A percentile compares a stretch with the other conserved stretches of the same genome.
phyloP scores from a whole-genome alignment of 345 rosid genomes.

The Ceriops tagal region DNA sequence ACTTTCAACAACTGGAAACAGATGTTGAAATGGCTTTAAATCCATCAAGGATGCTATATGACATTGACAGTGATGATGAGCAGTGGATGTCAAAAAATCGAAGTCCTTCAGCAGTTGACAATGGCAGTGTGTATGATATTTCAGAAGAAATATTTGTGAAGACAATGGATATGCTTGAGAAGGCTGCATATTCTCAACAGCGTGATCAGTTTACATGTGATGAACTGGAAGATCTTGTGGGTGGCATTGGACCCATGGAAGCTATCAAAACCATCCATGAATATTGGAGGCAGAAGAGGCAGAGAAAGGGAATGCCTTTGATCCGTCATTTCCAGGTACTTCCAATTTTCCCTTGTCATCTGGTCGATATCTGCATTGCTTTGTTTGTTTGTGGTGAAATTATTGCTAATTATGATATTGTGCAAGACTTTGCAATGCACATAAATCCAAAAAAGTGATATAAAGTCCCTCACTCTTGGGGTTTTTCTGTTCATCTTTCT shows the following conservation, averaged over 20 bases:
- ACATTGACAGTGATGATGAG: slow-evolving; percentile 98
- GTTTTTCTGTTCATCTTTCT: too few species aligned
- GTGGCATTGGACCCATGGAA: slow-evolving; percentile 53
- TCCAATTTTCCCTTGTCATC: slow-evolving; percentile 5
- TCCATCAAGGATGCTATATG: slow-evolving; percentile 72
- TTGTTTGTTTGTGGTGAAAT: neutral
- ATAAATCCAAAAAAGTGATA: too few species aligned
- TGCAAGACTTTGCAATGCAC: too few species aligned
- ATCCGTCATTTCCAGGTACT: slow-evolving; percentile 93
- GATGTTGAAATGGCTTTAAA: slow-evolving; percentile 94
- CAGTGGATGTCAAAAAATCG: slow-evolving; percentile 47
- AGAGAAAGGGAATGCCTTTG: slow-evolving; percentile 73
- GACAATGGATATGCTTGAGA: slow-evolving; percentile 80
- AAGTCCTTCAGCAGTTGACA: slow-evolving; percentile 41
- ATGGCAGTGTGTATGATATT: slow-evolving; percentile 32
- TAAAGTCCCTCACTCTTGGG: too few species aligned
- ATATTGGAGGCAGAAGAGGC: slow-evolving; percentile 80
- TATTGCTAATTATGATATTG: too few species aligned
- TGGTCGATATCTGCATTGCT: neutral
- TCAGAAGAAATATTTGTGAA: slow-evolving; percentile 73
- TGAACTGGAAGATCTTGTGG: slow-evolving; percentile 63
- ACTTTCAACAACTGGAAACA: slow-evolving; percentile 70
- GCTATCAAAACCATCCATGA: slow-evolving; percentile 48
- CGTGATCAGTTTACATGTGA: slow-evolving; percentile 58
- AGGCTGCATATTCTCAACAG: slow-evolving; percentile 69